Conservation (phyloP, 768 basidiomycete genomes). For the Imleria badia region DNA sequence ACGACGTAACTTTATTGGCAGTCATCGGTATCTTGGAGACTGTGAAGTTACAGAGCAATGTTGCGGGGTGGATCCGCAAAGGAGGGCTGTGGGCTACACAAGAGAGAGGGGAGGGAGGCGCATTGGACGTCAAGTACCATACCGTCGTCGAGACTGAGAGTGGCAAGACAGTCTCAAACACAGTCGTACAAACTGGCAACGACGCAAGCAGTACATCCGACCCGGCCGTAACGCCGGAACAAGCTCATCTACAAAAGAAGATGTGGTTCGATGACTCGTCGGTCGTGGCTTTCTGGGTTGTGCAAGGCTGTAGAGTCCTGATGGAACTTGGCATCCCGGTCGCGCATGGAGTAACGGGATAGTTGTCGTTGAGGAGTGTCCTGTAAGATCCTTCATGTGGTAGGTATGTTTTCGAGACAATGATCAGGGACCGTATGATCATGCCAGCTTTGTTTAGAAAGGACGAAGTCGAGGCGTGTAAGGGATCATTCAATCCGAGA, state of each 20-base stretch:
- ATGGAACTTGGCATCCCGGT: slow-evolving; percentile 46
- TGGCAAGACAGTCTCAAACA: not conserved
- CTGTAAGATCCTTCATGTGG: not conserved
- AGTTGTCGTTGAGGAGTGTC: not conserved
- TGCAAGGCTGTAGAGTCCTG: slow-evolving; percentile 50
- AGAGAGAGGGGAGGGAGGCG: slow-evolving; percentile 5
- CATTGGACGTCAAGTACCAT: not conserved
- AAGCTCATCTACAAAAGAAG: slow-evolving; percentile 7
- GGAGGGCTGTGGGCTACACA: slow-evolving; percentile 45
- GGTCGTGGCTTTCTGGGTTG: slow-evolving; percentile 50
- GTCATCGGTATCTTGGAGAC: slow-evolving; percentile 66
- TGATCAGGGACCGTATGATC: not conserved
- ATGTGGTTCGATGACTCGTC: slow-evolving; percentile 56
- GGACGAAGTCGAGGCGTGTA: not conserved
- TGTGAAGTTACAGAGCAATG: slow-evolving; percentile 57
- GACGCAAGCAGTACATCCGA: slow-evolving; percentile 15
- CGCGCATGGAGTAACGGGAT: slow-evolving; percentile 41
- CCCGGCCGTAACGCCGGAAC: slow-evolving; percentile 1
- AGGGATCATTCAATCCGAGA: not conserved
- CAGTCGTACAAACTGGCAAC: slow-evolving; percentile 10
- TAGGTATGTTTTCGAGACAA: not conserved
- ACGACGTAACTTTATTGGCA: slow-evolving; percentile 57
- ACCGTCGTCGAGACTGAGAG: not conserved
- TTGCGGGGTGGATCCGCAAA: slow-evolving; percentile 63
- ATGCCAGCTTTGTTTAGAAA: not conserved